These are phyloP conservation scores for Adenanthera pavonina DNA, from an alignment of 306 rosid genomes.

Conservation along the genomic window DNA sequence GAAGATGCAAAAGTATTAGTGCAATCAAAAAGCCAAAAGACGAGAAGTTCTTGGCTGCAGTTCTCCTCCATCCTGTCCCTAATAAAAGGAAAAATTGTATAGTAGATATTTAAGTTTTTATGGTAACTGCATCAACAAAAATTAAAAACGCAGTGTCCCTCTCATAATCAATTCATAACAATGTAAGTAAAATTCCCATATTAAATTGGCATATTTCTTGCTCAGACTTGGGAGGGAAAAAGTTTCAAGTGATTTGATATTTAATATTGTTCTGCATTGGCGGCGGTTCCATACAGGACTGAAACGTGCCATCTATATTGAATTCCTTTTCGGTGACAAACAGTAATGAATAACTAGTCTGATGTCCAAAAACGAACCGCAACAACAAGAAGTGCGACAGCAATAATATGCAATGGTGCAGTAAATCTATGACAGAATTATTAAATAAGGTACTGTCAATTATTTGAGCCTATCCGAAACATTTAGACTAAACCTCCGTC, in stretches of 20 bases:
- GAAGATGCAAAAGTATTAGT: constrained; percentile 21
- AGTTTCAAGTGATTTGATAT: background rate
- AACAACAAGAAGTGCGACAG: too few species aligned
- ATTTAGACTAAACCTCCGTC: background rate
- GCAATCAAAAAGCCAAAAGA: background rate
- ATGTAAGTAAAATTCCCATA: constrained; percentile 39
- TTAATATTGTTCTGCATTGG: too few species aligned
- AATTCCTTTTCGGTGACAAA: too few species aligned
- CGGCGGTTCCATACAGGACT: too few species aligned
- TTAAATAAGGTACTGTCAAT: constrained; percentile 2
- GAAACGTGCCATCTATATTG: too few species aligned
- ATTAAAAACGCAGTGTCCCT: constrained; percentile 19
- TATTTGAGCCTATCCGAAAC: constrained; percentile 16
- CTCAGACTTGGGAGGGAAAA: constrained; percentile 3
- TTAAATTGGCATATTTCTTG: constrained; percentile 10
- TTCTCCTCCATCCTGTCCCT: background rate
- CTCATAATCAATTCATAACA: constrained; percentile 26
- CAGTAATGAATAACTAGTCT: too few species aligned
- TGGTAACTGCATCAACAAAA: background rate
- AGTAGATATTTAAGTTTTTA: background rate
- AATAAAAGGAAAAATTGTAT: background rate
- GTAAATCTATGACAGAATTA: background rate
- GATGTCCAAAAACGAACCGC: too few species aligned
- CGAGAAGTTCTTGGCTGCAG: background rate
- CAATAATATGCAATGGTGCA: too few species aligned